phyloP scores from a whole-genome alignment of 2,329 filamentous ascomycete species.

The Lasiodiplodia sp. region DNA sequence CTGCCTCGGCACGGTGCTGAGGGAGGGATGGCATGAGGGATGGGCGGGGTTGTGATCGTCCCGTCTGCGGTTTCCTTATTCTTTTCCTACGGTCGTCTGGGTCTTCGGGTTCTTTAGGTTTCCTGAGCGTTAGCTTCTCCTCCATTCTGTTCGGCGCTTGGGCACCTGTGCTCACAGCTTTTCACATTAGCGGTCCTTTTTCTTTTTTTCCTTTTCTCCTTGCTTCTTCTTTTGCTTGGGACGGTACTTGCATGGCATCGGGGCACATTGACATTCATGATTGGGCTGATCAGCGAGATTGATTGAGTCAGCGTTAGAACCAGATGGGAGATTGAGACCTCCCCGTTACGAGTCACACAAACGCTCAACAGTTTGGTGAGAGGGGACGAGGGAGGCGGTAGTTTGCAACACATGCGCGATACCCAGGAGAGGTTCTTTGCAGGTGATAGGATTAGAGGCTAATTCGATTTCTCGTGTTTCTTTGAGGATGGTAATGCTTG shows the following conservation, averaged over 20 bases:
- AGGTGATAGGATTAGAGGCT: background rate
- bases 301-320: background rate
- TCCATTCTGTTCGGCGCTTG: background rate
- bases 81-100: background rate
- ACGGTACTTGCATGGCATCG: background rate
- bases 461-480: background rate
- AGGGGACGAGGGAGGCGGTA: background rate
- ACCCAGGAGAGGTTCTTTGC: background rate
- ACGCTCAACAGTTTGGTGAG: background rate
- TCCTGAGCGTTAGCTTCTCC: background rate
- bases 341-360: background rate
- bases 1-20: slow-evolving; percentile 4
- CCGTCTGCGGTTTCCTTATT: too few relatives aligned
- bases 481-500: background rate
- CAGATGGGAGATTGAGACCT: background rate
- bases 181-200: too few relatives aligned
- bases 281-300: background rate
- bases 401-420: background rate
- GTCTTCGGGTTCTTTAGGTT: background rate
- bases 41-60: slow-evolving; percentile 10
- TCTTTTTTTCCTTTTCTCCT: too few relatives aligned
- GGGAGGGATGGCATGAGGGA: slow-evolving; percentile 22
- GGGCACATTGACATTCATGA: background rate
- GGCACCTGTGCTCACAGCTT: too few relatives aligned
- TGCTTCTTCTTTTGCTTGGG: background rate